Percentiles rank a stretch among this genome's conserved stretches.
These are phyloP conservation scores for Ogataea siamensis DNA, from an alignment of 805 yeast species.

Conservation along the genomic window DNA sequence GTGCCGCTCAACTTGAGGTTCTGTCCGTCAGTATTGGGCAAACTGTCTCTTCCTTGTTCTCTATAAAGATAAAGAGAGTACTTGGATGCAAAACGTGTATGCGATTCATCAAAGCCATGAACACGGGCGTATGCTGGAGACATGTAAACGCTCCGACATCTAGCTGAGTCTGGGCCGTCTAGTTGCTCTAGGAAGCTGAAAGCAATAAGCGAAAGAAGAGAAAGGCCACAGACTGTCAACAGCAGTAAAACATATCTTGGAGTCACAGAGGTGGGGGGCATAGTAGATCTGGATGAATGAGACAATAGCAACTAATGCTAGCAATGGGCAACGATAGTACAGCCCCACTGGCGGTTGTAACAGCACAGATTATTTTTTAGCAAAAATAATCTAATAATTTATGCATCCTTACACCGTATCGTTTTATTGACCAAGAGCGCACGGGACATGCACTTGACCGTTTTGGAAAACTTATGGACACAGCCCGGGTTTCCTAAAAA, in stretches of 20 bases:
- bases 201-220: constrained; percentile 27
- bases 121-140: constrained; percentile 79
- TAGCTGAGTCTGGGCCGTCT: constrained; percentile 46
- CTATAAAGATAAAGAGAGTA: constrained; percentile 84
- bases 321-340: constrained; percentile 12
- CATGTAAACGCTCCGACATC: constrained; percentile 73
- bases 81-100: constrained; percentile 70
- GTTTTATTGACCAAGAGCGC: too few relatives aligned
- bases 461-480: not conserved
- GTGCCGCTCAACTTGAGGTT: constrained; percentile 52
- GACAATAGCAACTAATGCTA: constrained; percentile 11
- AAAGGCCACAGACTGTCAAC: constrained; percentile 25
- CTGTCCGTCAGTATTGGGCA: constrained; percentile 43
- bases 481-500: not conserved
- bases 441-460: not conserved
- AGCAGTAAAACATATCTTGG: constrained; percentile 17
- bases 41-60: constrained; percentile 68
- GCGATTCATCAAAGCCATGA: constrained; percentile 65
- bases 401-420: constrained; percentile 10
- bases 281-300: not conserved
- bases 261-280: constrained; percentile 14
- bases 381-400: constrained; percentile 2
- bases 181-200: constrained; percentile 30
- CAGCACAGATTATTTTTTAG: constrained; percentile 12
- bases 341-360: constrained; percentile 16